Conservation (phyloP, 2,329 filamentous ascomycete species). For the Fusarium acutatum region DNA sequence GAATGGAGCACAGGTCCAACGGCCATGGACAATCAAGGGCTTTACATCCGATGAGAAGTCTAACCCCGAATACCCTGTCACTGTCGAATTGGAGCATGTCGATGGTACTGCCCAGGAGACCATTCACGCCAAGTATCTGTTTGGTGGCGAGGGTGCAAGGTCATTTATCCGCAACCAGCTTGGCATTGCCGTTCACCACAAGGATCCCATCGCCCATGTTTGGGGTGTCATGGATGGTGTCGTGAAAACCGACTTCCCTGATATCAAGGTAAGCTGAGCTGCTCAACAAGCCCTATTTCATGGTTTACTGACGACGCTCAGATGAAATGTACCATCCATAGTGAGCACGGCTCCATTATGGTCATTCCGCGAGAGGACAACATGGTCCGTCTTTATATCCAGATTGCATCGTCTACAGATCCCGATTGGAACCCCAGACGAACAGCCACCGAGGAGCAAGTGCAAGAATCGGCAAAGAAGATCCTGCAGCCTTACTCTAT, state of each 20-base stretch:
- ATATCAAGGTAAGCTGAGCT: slow-evolving; percentile 68
- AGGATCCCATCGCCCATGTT: slow-evolving; percentile 74
- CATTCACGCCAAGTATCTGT: slow-evolving; percentile 73
- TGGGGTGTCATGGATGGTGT: slow-evolving; percentile 83
- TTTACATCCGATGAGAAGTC: slow-evolving; percentile 66
- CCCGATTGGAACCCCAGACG: slow-evolving; percentile 69
- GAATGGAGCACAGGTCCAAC: slow-evolving; percentile 67
- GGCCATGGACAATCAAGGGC: slow-evolving; percentile 70
- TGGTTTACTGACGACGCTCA: slow-evolving; percentile 55
- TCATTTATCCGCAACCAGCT: slow-evolving; percentile 72
- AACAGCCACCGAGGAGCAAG: slow-evolving; percentile 69
- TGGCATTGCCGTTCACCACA: slow-evolving; percentile 75
- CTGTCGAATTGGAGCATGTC: slow-evolving; percentile 79
- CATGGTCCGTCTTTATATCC: slow-evolving; percentile 76
- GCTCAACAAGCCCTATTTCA: background rate
- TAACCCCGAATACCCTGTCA: slow-evolving; percentile 76
- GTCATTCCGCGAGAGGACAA: slow-evolving; percentile 78
- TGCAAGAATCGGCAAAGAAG: slow-evolving; percentile 70
- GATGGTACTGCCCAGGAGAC: slow-evolving; percentile 77
- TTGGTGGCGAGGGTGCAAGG: slow-evolving; percentile 75
- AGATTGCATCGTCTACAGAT: slow-evolving; percentile 69
- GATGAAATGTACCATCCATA: slow-evolving; percentile 82
- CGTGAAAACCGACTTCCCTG: slow-evolving; percentile 77
- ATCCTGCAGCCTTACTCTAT: slow-evolving; percentile 74
- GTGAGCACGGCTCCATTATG: slow-evolving; percentile 78